Base-by-base conservation (phyloP, 2,329 filamentous ascomycete species). In the Sporothrix curviconia region DNA sequence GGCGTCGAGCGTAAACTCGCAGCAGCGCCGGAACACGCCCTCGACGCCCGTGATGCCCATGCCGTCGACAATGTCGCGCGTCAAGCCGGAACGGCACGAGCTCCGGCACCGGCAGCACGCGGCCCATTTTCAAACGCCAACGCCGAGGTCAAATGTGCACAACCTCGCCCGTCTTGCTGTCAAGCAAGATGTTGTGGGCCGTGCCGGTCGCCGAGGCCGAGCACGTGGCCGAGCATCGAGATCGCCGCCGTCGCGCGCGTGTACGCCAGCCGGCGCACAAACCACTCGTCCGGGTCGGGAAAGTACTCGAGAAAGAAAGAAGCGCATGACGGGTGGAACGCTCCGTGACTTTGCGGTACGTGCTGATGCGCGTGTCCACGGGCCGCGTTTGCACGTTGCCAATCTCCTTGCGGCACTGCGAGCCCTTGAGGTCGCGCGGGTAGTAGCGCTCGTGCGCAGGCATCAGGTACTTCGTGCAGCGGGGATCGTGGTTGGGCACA, bases 221-320 rank as follows among this genome's bases (percentile, higher is more conserved):
- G 82, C 0, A 97, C 85, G 69, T 96, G 89, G 1, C 94, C 94
- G 0, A 99, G 83, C 66, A 99, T 96, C 0, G 91, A 96, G 59
- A 97, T 92, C 4, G 92, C 92, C 0, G 94, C 94, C 0, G 92
- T 97, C 42, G 89, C 94, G 59, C 94, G 83, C 1, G 91, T 95
- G 69, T 99, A 99, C 6, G 92, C 91, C 9, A 96, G 81, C 7
- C 95, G 84, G 64, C 86, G 89, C 59, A 83, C 81, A 66, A 96
- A 99, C 94, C 94, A 99, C 64, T 95, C 92, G 68, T 99, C 92
- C 0, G 94, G 94, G 62, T 96, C 90, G 53, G 86, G 80, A 68
- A 96, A 99, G 60, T 88, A 84, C 70, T 99, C 94, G 77, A 96
- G 90, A 70, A 99, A 96, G 74, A 99, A n/a, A 99, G 74, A 92